phyloP scores from a whole-genome alignment of 2,329 filamentous ascomycete species.

The Pseudogymnoascus sp. region DNA sequence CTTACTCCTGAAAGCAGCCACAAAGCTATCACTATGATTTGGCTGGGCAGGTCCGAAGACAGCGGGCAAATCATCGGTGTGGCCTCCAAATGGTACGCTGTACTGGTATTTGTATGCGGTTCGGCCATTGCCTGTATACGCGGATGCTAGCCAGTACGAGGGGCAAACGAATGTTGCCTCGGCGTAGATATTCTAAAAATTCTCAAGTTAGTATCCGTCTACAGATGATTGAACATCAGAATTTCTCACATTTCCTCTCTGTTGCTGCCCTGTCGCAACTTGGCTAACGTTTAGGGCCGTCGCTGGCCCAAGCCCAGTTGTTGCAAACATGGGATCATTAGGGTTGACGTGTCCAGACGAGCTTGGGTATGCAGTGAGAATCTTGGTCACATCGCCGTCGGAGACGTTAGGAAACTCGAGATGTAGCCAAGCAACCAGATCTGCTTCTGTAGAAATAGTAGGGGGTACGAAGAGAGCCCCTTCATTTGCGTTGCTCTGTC shows the following conservation, averaged over 20 bases:
- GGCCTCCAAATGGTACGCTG: conserved; percentile 30
- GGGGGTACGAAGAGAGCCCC: conserved; percentile 32
- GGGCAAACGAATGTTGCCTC: conserved; percentile 48
- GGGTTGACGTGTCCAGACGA: conserved; percentile 5
- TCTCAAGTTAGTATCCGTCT: background rate
- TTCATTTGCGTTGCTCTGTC: conserved; percentile 34
- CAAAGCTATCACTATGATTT: conserved; percentile 11
- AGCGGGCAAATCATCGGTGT: conserved; percentile 29
- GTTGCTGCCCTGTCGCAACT: conserved; percentile 41
- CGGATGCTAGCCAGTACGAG: conserved; percentile 43
- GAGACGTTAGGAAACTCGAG: conserved; percentile 34
- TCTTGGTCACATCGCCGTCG: conserved; percentile 30
- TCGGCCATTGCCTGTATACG: conserved; percentile 31
- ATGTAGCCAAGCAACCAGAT: conserved; percentile 29
- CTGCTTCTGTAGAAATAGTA: conserved; percentile 27
- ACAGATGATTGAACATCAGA: background rate
- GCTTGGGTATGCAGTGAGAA: conserved; percentile 22
- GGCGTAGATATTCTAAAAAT: conserved; percentile 37
- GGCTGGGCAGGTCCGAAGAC: conserved; percentile 22
- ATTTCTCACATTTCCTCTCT: conserved; percentile 33
- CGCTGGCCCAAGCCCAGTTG: conserved; percentile 27
- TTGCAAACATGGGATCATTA: conserved; percentile 26
- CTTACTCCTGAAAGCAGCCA: conserved; percentile 14
- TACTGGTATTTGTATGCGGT: conserved; percentile 39
- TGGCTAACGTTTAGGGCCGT: conserved; percentile 37